Evolutionary conservation across 805 yeast genomes (phyloP), one percentile per base, ranked within the genome.

Genomic region (Henningerozyma blattae): DNA sequence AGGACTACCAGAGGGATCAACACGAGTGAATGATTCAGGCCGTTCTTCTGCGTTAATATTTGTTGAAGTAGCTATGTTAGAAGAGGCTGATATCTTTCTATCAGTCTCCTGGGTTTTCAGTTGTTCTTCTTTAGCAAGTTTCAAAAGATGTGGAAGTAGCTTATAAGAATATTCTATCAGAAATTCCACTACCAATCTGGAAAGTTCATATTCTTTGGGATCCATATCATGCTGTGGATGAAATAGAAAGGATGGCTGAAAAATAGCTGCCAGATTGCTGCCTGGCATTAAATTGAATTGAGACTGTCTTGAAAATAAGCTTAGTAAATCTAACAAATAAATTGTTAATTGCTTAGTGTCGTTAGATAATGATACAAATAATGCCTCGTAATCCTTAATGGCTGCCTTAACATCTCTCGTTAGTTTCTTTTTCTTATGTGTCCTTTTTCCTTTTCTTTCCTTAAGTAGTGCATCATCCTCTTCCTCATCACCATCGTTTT

Each of bases 181-280:
- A 44, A 89, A 86, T 50, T 87, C 93, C 18, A 91, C 79, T 22
- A 84, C 95, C 6, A 75, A 67, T 44, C 87, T 85, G 4, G 94
- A 82, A 24, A 85, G 60, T 10, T 83, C 89, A 59, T 87, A 87
- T 57, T 91, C 96, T 22, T 76, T 84, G 1, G 96, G 96, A 28
- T 79, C 73, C 77, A 89, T 73, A 52, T 87, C 95, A 55, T 91
- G 96, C 43, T 69, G 71, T 4, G 95, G 94, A 55, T 89, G 97
- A 8, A 94, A 81, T 34, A 91, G 64, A 14, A 91, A 75, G n/a
- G 95, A 82, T 3, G 98, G 97, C 60, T 91, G 98, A 62, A 91
- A 91, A 37, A 91, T 83, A 2, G 97, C 95, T 1, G 97, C 94
- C 42, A 91, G 63, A 53, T 91, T 91, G 46, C 85, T 72, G 1